Conservation (phyloP, 495 filamentous ascomycete species). For the Hypoxylon fuscum region DNA sequence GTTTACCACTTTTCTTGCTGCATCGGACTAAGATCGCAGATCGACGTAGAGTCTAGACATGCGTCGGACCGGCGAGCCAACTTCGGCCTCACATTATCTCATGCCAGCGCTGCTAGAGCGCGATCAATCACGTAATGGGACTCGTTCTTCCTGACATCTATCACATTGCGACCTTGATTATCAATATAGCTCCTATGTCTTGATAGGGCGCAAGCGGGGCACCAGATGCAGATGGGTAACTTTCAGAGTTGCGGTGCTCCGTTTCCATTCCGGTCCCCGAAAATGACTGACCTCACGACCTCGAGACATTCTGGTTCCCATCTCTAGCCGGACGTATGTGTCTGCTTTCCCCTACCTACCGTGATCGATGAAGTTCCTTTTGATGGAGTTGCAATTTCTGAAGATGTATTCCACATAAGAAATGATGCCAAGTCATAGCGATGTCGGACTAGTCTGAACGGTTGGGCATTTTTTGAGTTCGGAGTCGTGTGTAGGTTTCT, state of each 20-base stretch:
- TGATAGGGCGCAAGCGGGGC: constrained; percentile 24
- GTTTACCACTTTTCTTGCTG: too few species aligned
- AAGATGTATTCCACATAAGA: too few species aligned
- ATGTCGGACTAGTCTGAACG: too few species aligned
- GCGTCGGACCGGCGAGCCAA: constrained; percentile 18
- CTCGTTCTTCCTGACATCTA: constrained; percentile 13
- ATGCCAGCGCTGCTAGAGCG: neutral
- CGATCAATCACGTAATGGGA: constrained; percentile 20
- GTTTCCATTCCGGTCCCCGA: constrained; percentile 29
- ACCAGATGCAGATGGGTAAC: constrained; percentile 19
- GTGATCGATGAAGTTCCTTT: neutral
- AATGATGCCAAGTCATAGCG: too few species aligned
- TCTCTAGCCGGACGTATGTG: constrained; percentile 10
- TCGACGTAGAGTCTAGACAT: too few species aligned
- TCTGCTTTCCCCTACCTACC: constrained; percentile 1
- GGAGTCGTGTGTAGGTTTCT: too few species aligned
- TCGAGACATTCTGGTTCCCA: constrained; percentile 5
- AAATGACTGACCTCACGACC: constrained; percentile 13
- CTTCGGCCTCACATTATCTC: neutral
- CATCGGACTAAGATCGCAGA: too few species aligned
- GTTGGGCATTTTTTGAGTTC: too few species aligned
- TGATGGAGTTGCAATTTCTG: constrained; percentile 8
- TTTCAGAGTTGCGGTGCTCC: too few species aligned
- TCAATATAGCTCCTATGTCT: constrained; percentile 1
- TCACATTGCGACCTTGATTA: constrained; percentile 14